phyloP scores from a whole-genome alignment of 2,329 filamentous ascomycete species.

The Coniella lustricola region DNA sequence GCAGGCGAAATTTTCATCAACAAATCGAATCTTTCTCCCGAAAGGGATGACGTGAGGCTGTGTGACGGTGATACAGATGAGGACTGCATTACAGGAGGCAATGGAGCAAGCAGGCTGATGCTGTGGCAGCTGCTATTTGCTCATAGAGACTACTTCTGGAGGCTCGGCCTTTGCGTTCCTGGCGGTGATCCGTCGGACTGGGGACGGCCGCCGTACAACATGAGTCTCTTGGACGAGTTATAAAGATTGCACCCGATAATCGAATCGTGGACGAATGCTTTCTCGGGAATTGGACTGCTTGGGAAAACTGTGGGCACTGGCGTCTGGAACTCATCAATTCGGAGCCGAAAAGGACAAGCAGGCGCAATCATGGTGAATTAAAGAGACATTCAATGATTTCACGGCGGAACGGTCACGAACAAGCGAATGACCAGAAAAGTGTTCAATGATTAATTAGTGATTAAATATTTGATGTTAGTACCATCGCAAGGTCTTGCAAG shows the following conservation, averaged over 20 bases:
- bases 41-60: slow-evolving; percentile 57
- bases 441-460: too few species aligned
- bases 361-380: too few species aligned
- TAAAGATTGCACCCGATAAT: slow-evolving; percentile 23
- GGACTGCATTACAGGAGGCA: slow-evolving; percentile 57
- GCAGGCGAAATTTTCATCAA: slow-evolving; percentile 82
- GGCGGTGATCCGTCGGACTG: slow-evolving; percentile 66
- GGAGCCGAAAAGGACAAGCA: too few species aligned
- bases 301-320: slow-evolving; percentile 1
- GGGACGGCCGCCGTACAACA: slow-evolving; percentile 45
- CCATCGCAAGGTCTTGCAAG: too few species aligned
- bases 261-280: not conserved
- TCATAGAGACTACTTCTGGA: slow-evolving; percentile 95
- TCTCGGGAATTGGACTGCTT: not conserved
- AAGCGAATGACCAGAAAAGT: too few species aligned
- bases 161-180: slow-evolving; percentile 81
- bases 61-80: slow-evolving; percentile 68
- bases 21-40: slow-evolving; percentile 62
- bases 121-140: slow-evolving; percentile 93
- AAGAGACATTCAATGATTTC: too few species aligned
- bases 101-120: slow-evolving; percentile 47
- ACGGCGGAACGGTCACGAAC: too few species aligned
- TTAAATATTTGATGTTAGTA: too few species aligned
- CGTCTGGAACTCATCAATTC: too few species aligned
- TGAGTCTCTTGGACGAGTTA: slow-evolving; percentile 31